A percentile compares a stretch with the other conserved stretches of the same genome.
phyloP scores from a whole-genome alignment of 1,284 basidiomycete genomes.

The Kalmanozyma brasiliensis region DNA sequence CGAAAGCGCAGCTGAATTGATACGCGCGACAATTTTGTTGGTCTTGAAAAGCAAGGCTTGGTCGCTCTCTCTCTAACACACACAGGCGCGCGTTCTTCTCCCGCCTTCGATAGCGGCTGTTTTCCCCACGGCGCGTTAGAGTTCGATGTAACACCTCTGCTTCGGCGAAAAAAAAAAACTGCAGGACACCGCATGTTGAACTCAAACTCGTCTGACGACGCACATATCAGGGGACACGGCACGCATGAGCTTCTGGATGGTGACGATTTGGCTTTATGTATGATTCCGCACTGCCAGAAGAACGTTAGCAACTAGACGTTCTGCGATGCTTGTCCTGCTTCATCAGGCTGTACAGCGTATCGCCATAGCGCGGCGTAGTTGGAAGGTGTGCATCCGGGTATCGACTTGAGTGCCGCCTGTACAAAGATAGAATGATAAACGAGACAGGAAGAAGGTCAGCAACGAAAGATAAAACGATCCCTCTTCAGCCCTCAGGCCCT shows the following conservation, averaged over 20 bases:
- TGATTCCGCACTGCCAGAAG: no score
- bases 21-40: conserved; percentile 17
- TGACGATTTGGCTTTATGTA: no score
- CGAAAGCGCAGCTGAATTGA: conserved; percentile 5
- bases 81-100: conserved; percentile 42
- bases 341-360: conserved; percentile 23
- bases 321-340: neutral
- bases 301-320: neutral
- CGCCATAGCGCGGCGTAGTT: conserved; percentile 57
- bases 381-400: conserved; percentile 53
- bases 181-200: no score
- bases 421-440: neutral
- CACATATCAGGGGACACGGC: no score
- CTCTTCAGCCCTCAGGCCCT: no score
- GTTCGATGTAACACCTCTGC: neutral
- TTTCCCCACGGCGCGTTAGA: neutral
- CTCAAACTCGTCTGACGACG: no score
- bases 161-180: neutral
- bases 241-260: no score
- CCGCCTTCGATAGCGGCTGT: conserved; percentile 34
- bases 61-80: neutral
- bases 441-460: no score
- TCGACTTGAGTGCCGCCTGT: conserved; percentile 52
- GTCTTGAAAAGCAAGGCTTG: neutral
- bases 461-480: no score